Conservation (phyloP, 2,329 filamentous ascomycete species). For the Colletotrichum brevisporum region DNA sequence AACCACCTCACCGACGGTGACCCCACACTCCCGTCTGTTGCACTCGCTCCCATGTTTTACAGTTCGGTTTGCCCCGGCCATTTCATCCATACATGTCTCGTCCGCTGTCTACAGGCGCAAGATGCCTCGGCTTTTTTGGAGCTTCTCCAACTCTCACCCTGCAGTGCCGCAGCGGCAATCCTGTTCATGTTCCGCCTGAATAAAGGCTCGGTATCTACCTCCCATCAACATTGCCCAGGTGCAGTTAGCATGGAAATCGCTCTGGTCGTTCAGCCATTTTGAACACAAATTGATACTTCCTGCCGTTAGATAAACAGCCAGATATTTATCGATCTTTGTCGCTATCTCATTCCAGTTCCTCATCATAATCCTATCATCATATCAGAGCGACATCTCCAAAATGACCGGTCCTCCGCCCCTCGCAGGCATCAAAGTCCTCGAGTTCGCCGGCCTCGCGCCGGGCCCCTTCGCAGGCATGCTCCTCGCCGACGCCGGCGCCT, state of each 20-base stretch:
- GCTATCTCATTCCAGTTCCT: not conserved
- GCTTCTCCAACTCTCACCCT: conserved; percentile 27
- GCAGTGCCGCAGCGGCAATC: not conserved
- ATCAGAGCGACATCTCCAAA: conserved; percentile 10
- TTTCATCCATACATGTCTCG: conserved; percentile 5
- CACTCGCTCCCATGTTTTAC: conserved; percentile 2
- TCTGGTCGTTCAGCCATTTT: conserved; percentile 1
- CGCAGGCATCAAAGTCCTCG: conserved; percentile 69
- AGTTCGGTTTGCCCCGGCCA: conserved; percentile 2
- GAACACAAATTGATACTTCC: not conserved
- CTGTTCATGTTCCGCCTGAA: not conserved
- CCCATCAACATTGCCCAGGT: too few relatives aligned
- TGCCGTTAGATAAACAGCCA: not conserved
- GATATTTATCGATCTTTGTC: too few relatives aligned
- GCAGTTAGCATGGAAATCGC: too few relatives aligned
- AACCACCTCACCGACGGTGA: conserved; percentile 32
- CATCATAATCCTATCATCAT: not conserved
- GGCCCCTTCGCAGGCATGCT: conserved; percentile 91
- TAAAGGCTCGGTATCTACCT: not conserved
- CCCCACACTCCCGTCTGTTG: conserved; percentile 30
- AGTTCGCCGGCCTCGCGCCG: conserved; percentile 74
- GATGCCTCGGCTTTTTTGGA: conserved; percentile 38
- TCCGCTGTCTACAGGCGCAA: conserved; percentile 13
- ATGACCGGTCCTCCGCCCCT: conserved; percentile 60
- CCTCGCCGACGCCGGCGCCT: conserved; percentile 90